A percentile compares a stretch with the other conserved stretches of the same genome.
These are phyloP conservation scores for Dissophora ornata DNA, from an alignment of 192 early-diverging fungal species.

Conservation along the genomic window DNA sequence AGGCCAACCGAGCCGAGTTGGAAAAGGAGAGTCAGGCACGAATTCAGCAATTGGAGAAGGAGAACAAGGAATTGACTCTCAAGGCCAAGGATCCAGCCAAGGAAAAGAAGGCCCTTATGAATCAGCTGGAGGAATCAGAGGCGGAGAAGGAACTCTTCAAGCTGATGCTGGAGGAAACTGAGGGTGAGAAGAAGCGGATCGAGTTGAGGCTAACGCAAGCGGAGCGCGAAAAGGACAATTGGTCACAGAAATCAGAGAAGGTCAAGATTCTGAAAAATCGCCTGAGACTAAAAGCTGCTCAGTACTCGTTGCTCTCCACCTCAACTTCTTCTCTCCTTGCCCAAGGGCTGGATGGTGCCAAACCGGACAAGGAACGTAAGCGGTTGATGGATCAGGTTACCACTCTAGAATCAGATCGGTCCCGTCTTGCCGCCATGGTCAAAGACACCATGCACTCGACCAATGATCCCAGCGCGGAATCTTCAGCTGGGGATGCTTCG, in stretches of 20 bases:
- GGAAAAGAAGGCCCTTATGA: constrained; percentile 41
- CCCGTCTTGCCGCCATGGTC: constrained; percentile 50
- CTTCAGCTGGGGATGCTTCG: constrained; percentile 11
- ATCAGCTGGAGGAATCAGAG: constrained; percentile 47
- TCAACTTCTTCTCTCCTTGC: constrained; percentile 35
- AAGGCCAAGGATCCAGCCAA: constrained; percentile 46
- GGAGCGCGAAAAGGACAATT: constrained; percentile 36
- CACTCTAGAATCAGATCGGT: constrained; percentile 46
- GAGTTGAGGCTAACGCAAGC: constrained; percentile 25
- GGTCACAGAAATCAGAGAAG: constrained; percentile 33
- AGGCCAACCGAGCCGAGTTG: constrained; percentile 20
- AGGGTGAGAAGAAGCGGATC: constrained; percentile 49
- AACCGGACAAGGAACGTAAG: constrained; percentile 51
- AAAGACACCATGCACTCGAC: constrained; percentile 39
- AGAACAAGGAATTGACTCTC: constrained; percentile 31
- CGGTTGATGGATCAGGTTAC: constrained; percentile 49
- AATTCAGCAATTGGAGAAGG: constrained; percentile 28
- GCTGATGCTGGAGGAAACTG: constrained; percentile 53
- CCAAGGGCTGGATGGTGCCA: constrained; percentile 38
- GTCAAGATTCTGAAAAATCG: constrained; percentile 40
- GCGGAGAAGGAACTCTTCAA: constrained; percentile 52
- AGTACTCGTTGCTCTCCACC: constrained; percentile 39
- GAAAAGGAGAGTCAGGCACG: constrained; percentile 43
- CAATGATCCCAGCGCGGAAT: constrained; percentile 7
- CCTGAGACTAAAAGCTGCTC: constrained; percentile 38